phyloP scores from a whole-genome alignment of 345 rosid genomes.

The Corchorus capsularis region DNA sequence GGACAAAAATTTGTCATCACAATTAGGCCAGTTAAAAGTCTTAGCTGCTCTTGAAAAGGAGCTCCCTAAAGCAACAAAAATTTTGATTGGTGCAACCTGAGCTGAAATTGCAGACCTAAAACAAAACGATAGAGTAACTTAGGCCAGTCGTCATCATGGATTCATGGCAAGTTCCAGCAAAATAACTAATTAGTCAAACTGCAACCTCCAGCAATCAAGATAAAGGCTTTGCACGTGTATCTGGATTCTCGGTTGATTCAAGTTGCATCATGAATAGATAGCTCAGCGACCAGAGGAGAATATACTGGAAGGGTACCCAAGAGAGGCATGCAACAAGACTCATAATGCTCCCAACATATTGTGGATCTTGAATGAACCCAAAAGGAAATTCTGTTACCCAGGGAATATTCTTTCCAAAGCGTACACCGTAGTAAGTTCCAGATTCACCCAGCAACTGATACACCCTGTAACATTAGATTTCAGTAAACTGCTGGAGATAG shows the following conservation, averaged over 20 bases:
- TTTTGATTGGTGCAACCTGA: neutral
- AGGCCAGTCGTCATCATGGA: neutral
- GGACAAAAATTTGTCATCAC: neutral
- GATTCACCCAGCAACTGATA: conserved; percentile 90
- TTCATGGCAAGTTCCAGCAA: neutral
- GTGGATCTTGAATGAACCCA: conserved; percentile 88
- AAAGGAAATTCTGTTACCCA: conserved; percentile 95
- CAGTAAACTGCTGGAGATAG: neutral
- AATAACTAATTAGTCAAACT: neutral
- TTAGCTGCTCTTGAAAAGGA: neutral
- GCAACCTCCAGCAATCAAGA: conserved; percentile 36
- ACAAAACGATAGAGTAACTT: no score
- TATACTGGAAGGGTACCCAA: conserved; percentile 85
- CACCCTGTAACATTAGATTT: conserved; percentile 51
- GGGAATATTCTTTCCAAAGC: conserved; percentile 74
- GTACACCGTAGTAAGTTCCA: conserved; percentile 85
- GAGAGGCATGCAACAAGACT: conserved; percentile 72
- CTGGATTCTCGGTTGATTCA: conserved; percentile 70
- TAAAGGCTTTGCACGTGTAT: conserved; percentile 63
- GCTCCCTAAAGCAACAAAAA: neutral
- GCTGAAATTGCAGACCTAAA: neutral
- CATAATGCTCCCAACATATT: conserved; percentile 82
- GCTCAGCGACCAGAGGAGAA: conserved; percentile 74
- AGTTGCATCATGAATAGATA: conserved; percentile 64
- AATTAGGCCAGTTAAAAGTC: neutral